Evolutionary conservation across 345 rosid species (phyloP).

Genomic region (Microthlaspi erraticum): DNA sequence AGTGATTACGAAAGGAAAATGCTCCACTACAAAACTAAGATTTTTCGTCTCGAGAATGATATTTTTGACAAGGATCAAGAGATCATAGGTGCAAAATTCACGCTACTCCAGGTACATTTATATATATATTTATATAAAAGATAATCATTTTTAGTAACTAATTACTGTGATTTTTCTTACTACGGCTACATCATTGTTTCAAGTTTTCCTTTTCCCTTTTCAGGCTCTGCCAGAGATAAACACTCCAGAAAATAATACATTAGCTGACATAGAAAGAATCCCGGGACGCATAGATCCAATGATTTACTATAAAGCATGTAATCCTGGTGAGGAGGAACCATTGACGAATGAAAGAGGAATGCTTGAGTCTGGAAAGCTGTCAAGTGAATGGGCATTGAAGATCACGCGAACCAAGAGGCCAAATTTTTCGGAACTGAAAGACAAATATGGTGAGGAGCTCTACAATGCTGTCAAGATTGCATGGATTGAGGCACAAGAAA

Average conservation of each 20-base stretch:
- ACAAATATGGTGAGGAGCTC: conserved; percentile 19
- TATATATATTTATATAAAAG: background rate
- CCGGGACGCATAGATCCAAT: background rate
- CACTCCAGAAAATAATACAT: background rate
- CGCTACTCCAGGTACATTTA: background rate
- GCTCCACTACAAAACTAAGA: background rate
- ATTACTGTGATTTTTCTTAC: too few relatives aligned
- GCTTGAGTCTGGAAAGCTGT: too few relatives aligned
- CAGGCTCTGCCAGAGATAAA: conserved; percentile 12
- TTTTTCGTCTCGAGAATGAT: background rate
- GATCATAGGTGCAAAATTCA: conserved; percentile 9
- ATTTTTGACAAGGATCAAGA: conserved; percentile 1
- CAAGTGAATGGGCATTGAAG: too few relatives aligned
- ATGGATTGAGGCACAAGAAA: background rate
- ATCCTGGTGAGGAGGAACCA: background rate
- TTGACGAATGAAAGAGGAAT: background rate
- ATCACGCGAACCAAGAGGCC: too few relatives aligned
- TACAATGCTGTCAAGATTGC: conserved; percentile 2
- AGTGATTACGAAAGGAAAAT: background rate
- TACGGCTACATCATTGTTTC: too few relatives aligned
- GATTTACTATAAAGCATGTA: background rate
- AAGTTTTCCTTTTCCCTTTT: background rate
- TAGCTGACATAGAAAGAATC: background rate
- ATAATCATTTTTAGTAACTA: background rate
- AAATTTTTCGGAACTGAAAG: background rate